Conservation (phyloP, 2,329 filamentous ascomycete species). For the Gliomastix tumulicola region DNA sequence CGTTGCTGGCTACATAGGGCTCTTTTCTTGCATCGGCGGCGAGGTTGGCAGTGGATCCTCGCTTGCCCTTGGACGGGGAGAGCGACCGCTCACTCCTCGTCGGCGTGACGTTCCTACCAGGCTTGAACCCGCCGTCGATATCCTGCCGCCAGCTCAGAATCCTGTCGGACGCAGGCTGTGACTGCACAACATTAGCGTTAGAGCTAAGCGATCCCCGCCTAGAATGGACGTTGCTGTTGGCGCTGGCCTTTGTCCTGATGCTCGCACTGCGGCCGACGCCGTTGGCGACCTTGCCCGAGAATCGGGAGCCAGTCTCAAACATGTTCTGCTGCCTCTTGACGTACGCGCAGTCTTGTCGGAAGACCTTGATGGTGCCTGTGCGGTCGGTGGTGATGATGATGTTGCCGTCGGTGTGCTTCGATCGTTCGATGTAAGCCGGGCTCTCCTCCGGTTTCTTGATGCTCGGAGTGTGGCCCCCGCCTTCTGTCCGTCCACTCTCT, state of each 20-base stretch:
- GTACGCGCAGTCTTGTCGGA: conserved; percentile 88
- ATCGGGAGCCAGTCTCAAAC: conserved; percentile 71
- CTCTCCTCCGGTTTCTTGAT: conserved; percentile 55
- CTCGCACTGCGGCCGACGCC: conserved; percentile 54
- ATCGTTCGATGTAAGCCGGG: conserved; percentile 70
- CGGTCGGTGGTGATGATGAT: conserved; percentile 91
- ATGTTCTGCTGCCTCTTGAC: conserved; percentile 68
- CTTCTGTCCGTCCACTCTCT: conserved; percentile 9
- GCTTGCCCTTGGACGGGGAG: conserved; percentile 41
- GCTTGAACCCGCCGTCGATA: conserved; percentile 35
- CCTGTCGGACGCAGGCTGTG: conserved; percentile 52
- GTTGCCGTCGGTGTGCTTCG: conserved; percentile 71
- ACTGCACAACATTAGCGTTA: conserved; percentile 13
- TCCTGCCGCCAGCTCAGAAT: conserved; percentile 84
- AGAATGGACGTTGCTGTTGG: conserved; percentile 38
- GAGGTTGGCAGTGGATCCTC: conserved; percentile 28
- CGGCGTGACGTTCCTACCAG: conserved; percentile 28
- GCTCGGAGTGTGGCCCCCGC: conserved; percentile 5
- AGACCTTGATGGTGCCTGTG: conserved; percentile 84
- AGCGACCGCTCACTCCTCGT: conserved; percentile 45
- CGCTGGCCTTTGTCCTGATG: conserved; percentile 46
- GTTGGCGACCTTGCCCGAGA: conserved; percentile 61
- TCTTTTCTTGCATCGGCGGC: conserved; percentile 39
- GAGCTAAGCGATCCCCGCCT: conserved; percentile 45
- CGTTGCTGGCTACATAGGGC: conserved; percentile 26